phyloP scores from a whole-genome alignment of 1,139 yeast species.

The Debaryomyces sp. region DNA sequence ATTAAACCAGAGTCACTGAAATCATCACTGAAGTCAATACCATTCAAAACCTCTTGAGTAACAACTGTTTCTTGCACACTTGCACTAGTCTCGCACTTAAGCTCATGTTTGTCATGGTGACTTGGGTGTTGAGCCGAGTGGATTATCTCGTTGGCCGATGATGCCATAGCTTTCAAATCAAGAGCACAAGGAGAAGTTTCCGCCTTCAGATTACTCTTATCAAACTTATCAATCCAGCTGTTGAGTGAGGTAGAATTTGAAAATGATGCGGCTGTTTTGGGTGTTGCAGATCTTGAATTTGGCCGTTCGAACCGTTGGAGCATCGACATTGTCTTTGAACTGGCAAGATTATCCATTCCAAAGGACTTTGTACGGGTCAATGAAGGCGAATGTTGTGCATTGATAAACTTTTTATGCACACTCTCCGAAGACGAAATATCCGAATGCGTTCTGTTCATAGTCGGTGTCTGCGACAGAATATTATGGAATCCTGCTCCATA shows the following conservation, averaged over 20 bases:
- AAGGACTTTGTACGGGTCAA: conserved; percentile 34
- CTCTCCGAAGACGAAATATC: conserved; percentile 24
- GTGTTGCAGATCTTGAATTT: conserved; percentile 1
- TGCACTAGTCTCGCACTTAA: background rate
- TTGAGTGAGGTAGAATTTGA: conserved; percentile 18
- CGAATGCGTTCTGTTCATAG: conserved; percentile 27
- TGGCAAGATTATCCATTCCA: conserved; percentile 22
- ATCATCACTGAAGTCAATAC: conserved; percentile 21
- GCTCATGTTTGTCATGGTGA: background rate
- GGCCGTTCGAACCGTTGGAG: conserved; percentile 2
- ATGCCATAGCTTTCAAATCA: background rate
- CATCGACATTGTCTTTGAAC: conserved; percentile 8
- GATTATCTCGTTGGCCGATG: background rate
- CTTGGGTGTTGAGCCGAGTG: background rate
- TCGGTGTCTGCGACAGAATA: conserved; percentile 28
- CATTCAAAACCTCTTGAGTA: conserved; percentile 6
- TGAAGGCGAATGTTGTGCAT: conserved; percentile 20
- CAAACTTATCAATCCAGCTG: conserved; percentile 40
- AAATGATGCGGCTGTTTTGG: conserved; percentile 9
- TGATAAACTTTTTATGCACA: conserved; percentile 9
- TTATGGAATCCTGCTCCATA: conserved; percentile 38
- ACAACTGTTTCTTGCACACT: background rate
- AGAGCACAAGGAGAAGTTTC: background rate
- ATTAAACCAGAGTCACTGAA: conserved; percentile 17
- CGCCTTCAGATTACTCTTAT: conserved; percentile 13